Base-by-base conservation (phyloP, 1,284 basidiomycete genomes). In the Tremellales sp. region DNA sequence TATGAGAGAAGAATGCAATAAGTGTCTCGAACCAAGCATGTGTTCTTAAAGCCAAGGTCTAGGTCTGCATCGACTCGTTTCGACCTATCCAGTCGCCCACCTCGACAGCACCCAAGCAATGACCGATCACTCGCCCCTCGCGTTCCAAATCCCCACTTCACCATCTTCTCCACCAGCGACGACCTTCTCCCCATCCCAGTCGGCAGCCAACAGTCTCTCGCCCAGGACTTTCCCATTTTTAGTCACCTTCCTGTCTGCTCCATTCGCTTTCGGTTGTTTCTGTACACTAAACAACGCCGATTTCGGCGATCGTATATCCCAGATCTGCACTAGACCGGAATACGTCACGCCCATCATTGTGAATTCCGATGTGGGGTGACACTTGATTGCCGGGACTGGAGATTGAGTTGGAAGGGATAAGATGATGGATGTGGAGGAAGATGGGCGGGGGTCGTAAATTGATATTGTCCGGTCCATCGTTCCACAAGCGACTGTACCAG, bases 161-260 rank as follows among this genome's bases (percentile, higher is more conserved):
- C 87, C 88, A 46, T 86, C 85, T 73, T 93, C 89, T 0, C 89
- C 90, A 12, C 84, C 89, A 17, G 89, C 79, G 3, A 82, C 85
- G 0, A 89, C 78, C 10, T 89, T 67, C 31, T 85, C 85, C 12
- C 76, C 77, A 37, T 79, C 80, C 89, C 89, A 93, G 66, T 89
- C 87, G 7, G 89, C 76, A 39, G 80, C 79, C 49, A 91, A 64
- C 42, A 75, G 48, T 35, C 73, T 65, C 56, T 75, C 73, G 3
- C 73, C 73, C 40, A 71, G 68, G 0, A 88, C 78, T 68, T 90
- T 89, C 17, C 63, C 70, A 51, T 65, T 72, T 66, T 65, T 72
- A 37, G 61, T 72, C 26, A 62, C 59, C 31, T 61, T 58, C 27
- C 68, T 48, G 55, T 61, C 65, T 23, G 61, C 62, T 29, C 53